A percentile compares a stretch with the other conserved stretches of the same genome.
Conservation (phyloP, 1,284 basidiomycete species). For the Rhodotorula sp. region DNA sequence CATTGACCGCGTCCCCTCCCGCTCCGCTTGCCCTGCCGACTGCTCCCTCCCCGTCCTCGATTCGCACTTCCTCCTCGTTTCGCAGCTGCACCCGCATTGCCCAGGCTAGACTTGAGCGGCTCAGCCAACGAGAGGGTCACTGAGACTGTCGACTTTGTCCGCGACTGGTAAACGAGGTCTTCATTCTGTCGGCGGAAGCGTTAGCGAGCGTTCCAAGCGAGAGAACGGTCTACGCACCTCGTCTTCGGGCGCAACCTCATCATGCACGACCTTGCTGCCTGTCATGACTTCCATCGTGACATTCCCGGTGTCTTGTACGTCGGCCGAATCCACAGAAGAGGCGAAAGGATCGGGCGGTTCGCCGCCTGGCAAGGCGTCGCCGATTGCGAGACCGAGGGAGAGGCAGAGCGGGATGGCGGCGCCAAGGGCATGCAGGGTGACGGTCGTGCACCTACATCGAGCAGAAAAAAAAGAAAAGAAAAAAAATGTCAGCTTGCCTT, state of each 20-base stretch:
- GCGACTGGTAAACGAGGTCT: slow-evolving; percentile 35
- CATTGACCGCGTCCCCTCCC: neutral
- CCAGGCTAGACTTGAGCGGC: slow-evolving; percentile 6
- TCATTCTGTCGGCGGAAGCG: slow-evolving; percentile 6
- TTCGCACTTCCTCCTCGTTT: neutral
- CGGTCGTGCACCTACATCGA: slow-evolving; percentile 22
- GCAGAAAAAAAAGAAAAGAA: too few species aligned
- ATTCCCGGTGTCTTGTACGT: neutral
- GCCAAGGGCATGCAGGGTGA: slow-evolving; percentile 39
- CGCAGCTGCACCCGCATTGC: neutral
- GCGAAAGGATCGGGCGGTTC: neutral
- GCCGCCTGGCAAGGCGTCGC: slow-evolving; percentile 42
- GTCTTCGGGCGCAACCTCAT: slow-evolving; percentile 42
- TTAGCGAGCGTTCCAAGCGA: neutral
- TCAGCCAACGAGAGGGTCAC: slow-evolving; percentile 13
- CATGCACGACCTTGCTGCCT: slow-evolving; percentile 35
- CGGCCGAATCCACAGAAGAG: neutral
- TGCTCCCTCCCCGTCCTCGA: slow-evolving; percentile 4
- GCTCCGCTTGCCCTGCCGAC: neutral
- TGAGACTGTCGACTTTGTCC: slow-evolving; percentile 39
- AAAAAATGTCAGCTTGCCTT: neutral
- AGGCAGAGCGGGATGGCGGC: slow-evolving; percentile 43
- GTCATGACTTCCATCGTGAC: slow-evolving; percentile 36
- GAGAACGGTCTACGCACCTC: slow-evolving; percentile 24
- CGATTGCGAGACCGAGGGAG: slow-evolving; percentile 40